These are phyloP conservation scores for Tremellales sp. DNA, from an alignment of 1,284 basidiomycete genomes.

Conservation along the genomic window DNA sequence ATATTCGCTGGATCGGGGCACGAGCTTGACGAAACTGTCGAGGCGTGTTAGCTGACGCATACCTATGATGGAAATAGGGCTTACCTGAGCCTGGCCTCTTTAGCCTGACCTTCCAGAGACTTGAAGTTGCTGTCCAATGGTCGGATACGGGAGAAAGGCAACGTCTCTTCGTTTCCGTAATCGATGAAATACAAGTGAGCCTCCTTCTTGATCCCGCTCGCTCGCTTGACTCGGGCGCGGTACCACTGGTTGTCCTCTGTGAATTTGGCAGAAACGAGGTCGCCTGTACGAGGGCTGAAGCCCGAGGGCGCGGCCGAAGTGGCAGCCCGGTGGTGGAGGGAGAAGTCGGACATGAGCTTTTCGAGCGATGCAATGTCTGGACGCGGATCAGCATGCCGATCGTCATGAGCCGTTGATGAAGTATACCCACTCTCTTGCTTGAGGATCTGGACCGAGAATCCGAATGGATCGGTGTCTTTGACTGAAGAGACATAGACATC, in stretches of 20 bases:
- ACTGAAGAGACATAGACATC: slow-evolving; percentile 91
- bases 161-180: slow-evolving; percentile 77
- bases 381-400: background rate
- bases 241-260: slow-evolving; percentile 81
- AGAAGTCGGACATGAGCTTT: slow-evolving; percentile 89
- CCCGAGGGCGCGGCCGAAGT: slow-evolving; percentile 55
- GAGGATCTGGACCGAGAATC: slow-evolving; percentile 87
- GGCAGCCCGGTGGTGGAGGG: slow-evolving; percentile 69
- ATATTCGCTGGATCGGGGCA: slow-evolving; percentile 74
- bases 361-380: slow-evolving; percentile 81
- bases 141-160: slow-evolving; percentile 64
- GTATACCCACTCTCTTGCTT: slow-evolving; percentile 63
- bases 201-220: slow-evolving; percentile 72
- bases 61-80: background rate
- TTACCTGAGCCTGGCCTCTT: slow-evolving; percentile 47
- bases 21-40: slow-evolving; percentile 75
- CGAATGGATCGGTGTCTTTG: slow-evolving; percentile 68
- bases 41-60: background rate
- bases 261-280: slow-evolving; percentile 73
- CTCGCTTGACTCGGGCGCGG: slow-evolving; percentile 77
- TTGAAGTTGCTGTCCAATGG: slow-evolving; percentile 83
- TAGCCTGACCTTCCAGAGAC: slow-evolving; percentile 64
- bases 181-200: slow-evolving; percentile 50
- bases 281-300: slow-evolving; percentile 75
- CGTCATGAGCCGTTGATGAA: background rate